Percentiles rank a stretch among this genome's conserved stretches.
Evolutionary conservation across 768 basidiomycete species (phyloP).

Genomic region (Strobilomyces dryophilus): DNA sequence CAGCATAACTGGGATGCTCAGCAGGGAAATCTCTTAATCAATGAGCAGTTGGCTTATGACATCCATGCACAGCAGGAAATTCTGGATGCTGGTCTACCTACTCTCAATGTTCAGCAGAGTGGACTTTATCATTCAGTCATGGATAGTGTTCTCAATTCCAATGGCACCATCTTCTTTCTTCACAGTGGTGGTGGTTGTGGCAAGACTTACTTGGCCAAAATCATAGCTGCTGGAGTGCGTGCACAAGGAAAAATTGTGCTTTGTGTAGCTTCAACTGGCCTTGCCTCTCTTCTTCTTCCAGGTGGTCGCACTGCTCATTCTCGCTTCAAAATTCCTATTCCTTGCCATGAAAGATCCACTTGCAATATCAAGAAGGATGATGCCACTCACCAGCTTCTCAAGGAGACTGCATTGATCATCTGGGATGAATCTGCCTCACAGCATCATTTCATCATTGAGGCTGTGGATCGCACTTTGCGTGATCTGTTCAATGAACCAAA

Average conservation of each 20-base stretch:
- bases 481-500: background rate
- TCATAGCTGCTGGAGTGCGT: background rate
- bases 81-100: background rate
- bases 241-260: background rate
- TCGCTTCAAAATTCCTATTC: conserved; percentile 1
- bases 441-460: background rate
- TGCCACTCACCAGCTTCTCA: background rate
- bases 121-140: background rate
- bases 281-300: background rate
- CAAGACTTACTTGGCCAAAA: background rate
- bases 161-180: conserved; percentile 32
- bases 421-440: background rate
- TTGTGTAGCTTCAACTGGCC: background rate
- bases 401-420: background rate
- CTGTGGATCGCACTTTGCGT: background rate
- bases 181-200: conserved; percentile 24
- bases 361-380: conserved; percentile 1
- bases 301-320: background rate
- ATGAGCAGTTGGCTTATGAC: conserved; percentile 5
- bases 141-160: background rate
- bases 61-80: background rate
- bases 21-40: conserved; percentile 13
- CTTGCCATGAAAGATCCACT: background rate
- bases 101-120: background rate
- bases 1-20: conserved; percentile 6